Base-by-base conservation (phyloP, 495 filamentous ascomycete species). In the Tuber magnatum region DNA sequence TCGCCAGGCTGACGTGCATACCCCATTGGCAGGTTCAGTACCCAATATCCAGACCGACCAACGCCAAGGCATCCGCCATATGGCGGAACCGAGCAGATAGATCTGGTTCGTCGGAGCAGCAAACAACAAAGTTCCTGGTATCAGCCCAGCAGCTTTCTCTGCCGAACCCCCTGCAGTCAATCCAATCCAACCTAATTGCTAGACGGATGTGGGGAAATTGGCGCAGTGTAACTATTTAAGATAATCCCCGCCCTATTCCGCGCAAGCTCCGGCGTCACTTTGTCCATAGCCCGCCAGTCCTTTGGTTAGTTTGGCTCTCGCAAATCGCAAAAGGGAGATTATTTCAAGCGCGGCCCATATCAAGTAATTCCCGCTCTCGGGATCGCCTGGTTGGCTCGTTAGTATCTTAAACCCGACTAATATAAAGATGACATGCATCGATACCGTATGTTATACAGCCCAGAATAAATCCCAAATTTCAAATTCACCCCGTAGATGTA, bases 21-120 rank as follows among this genome's bases (percentile, higher is more conserved):
- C 86, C 87, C 86, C 86, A 88, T 82, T 88, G 86, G 74, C 87
- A 88, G 51, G 87, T 85, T 70, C 86, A 84, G 73, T 86, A 88
- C 2, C 87, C 77, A 0, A 88, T 85, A 10, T 83, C 71, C 32
- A 85, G 83, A 70, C 81, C 70, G 18, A 81, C 81, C 0, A 71
- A 76, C 8, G 78, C 74, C 42, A 83, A 75, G 56, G 80, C 71
- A 22, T 77, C 39, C 20, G 81, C 82, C 85, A 84, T 84, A 71
- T 78, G 81, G 74, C 82, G 76, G 79, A 82, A 85, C 14, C 76
- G 81, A 16, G 77, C 80, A 40, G 84, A 85, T 28, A 82, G 81
- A 28, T 82, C 81, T 4, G 83, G 83, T 35, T 80, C 83, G 14
- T 78, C 74, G 7, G 75, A 74, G 74, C 86, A 88, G 75, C 86